Evolutionary conservation across 2,329 filamentous ascomycete genomes (phyloP).

Genomic region (Bipolaris cookei): DNA sequence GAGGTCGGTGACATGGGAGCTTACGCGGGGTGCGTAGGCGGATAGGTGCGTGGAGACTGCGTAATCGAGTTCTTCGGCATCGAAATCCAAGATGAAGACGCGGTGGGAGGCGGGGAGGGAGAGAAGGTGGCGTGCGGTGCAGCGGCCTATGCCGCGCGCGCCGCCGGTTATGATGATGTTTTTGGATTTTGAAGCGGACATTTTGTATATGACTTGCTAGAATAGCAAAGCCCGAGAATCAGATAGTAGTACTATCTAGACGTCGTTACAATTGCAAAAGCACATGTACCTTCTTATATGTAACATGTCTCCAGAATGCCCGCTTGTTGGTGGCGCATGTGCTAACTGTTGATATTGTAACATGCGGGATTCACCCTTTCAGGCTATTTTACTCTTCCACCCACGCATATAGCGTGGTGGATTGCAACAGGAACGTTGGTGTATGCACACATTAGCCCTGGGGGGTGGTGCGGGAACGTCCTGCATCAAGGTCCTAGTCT

Average conservation of each 20-base stretch:
- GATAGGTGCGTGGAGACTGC: slow-evolving; percentile 38
- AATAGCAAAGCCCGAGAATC: neutral
- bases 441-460: neutral
- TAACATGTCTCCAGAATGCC: neutral
- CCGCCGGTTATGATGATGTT: slow-evolving; percentile 50
- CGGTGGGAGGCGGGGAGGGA: slow-evolving; percentile 46
- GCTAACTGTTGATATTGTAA: too few relatives aligned
- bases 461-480: neutral
- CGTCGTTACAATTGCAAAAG: neutral
- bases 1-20: slow-evolving; percentile 47
- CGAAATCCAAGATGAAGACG: slow-evolving; percentile 54
- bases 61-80: slow-evolving; percentile 48
- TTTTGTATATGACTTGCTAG: neutral
- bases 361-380: slow-evolving; percentile 7
- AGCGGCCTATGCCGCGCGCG: slow-evolving; percentile 54
- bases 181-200: slow-evolving; percentile 30
- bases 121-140: slow-evolving; percentile 52
- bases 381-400: slow-evolving; percentile 13
- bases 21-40: slow-evolving; percentile 36
- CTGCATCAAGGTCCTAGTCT: neutral
- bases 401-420: neutral
- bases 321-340: too few relatives aligned
- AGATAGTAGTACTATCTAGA: too few relatives aligned
- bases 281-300: neutral
- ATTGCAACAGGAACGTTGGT: too few relatives aligned